phyloP scores from a whole-genome alignment of 2,329 filamentous ascomycete genomes.

The Tolypocladium nubicola region DNA sequence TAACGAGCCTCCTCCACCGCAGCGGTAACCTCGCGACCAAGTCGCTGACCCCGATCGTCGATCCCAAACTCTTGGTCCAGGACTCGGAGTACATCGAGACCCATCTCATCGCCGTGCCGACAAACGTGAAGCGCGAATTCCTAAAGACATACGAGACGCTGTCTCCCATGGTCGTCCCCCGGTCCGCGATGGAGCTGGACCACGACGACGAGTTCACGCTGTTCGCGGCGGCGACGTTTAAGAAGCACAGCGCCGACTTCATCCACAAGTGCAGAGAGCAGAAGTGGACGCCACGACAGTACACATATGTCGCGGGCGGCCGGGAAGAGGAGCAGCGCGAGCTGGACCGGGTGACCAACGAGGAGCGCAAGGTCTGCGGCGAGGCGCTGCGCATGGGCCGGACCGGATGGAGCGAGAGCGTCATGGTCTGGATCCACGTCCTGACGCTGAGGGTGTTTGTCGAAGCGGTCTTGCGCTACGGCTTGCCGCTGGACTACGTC shows the following conservation, averaged over 20 bases:
- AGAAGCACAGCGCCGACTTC: conserved; percentile 81
- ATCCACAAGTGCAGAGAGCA: conserved; percentile 84
- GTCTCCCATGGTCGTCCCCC: conserved; percentile 83
- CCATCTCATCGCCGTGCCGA: conserved; percentile 82
- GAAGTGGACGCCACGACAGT: conserved; percentile 91
- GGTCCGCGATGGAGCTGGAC: conserved; percentile 69
- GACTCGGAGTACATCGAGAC: conserved; percentile 97
- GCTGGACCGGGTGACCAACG: conserved; percentile 67
- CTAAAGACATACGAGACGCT: conserved; percentile 81
- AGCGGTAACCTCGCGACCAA: conserved; percentile 91
- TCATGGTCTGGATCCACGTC: conserved; percentile 94
- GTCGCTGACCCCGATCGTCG: conserved; percentile 80
- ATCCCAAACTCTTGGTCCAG: conserved; percentile 68
- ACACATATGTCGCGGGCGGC: conserved; percentile 84
- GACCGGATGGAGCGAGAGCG: conserved; percentile 90
- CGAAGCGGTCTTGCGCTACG: conserved; percentile 94
- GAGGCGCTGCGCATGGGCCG: conserved; percentile 79
- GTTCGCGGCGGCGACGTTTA: conserved; percentile 85
- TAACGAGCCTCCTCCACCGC: conserved; percentile 4
- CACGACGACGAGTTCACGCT: conserved; percentile 84
- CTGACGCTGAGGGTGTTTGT: conserved; percentile 89
- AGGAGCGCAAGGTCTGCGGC: conserved; percentile 87
- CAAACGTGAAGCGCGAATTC: conserved; percentile 74
- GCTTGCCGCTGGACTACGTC: conserved; percentile 81
- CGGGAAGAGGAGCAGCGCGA: conserved; percentile 83